Evolutionary conservation across 805 yeast genomes (phyloP), one percentile per base, ranked within the genome.

Genomic region (Martiniozyma abietophila): DNA sequence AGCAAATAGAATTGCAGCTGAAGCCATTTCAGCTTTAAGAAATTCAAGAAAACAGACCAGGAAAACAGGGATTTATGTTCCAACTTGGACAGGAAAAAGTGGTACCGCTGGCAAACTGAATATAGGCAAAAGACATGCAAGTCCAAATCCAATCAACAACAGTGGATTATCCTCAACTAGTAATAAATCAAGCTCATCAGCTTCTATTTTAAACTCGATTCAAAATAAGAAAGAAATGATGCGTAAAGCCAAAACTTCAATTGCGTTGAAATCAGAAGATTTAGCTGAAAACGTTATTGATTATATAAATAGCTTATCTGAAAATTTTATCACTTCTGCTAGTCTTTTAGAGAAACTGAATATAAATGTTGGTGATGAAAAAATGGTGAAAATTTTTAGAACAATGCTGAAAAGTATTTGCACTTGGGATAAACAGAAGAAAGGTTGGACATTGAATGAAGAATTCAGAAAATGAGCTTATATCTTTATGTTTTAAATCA

Each of bases 71-170:
- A 64, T 88, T 20, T 95, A 95, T 4, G 76, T 80, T 0, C 97
- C 96, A 0, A 89, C 98, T 0, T 92, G 96, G 94, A 89, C 98
- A 0, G 98, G 98, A 0, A 73, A 72, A 45, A 84, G 79, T 63
- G 98, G 98, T 0, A 55, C 61, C 14, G 95, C 95, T 0, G 96
- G 95, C 1, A 70, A 65, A 25, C 12, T n/a, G n/a, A n/a, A n/a
- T n/a, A n/a, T 9, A 6, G 11, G 5, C 2, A 36, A n/a, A 7
- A 17, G n/a, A n/a, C 27, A 20, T 21, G 8, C 25, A 12, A 25
- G 24, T n/a, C 27, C 25, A 20, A 28, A 20, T 7, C 4, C 15
- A 6, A n/a, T 14, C 27, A n/a, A 18, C 17, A 18, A 24, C 9
- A 7, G 24, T n/a, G 14, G 19, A 18, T 11, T 10, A 11, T 5